A percentile compares a stretch with the other conserved stretches of the same genome.
phyloP scores from a whole-genome alignment of 331 rosid species.

The Malus hybrid region DNA sequence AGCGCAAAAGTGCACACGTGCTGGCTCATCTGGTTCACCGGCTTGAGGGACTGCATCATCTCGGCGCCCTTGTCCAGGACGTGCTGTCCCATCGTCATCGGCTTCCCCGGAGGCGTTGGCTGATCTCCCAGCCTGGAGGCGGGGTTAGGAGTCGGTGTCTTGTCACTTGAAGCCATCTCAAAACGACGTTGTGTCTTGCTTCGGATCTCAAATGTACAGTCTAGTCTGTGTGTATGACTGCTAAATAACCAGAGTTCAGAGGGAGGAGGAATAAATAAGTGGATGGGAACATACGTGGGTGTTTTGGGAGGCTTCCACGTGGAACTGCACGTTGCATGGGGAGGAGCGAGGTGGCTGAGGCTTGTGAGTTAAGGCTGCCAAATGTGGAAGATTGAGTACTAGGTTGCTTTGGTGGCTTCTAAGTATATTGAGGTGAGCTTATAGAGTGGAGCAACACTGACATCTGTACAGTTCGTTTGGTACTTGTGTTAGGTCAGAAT shows the following conservation, averaged over 20 bases:
- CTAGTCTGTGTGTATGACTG: background rate
- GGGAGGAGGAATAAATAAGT: background rate
- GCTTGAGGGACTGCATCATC: slow-evolving; percentile 59
- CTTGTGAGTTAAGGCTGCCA: background rate
- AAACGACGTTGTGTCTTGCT: background rate
- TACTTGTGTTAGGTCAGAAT: too few species aligned
- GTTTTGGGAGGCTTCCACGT: slow-evolving; percentile 30
- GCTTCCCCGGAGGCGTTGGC: slow-evolving; percentile 31
- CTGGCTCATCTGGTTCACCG: slow-evolving; percentile 55
- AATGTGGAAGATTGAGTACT: background rate
- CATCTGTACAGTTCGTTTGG: background rate
- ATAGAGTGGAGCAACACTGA: background rate
- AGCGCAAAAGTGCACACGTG: slow-evolving; percentile 66
- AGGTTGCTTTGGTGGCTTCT: background rate
- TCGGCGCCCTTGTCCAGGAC: slow-evolving; percentile 48
- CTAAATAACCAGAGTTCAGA: background rate
- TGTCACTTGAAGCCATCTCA: slow-evolving; percentile 57
- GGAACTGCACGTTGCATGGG: slow-evolving; percentile 15
- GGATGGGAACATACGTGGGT: slow-evolving; percentile 29
- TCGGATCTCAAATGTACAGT: background rate
- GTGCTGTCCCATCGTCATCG: slow-evolving; percentile 45
- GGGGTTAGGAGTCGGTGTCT: slow-evolving; percentile 23
- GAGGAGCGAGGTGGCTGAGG: slow-evolving; percentile 13
- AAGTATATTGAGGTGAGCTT: background rate
- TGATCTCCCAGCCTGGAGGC: background rate